Evolutionary conservation across 805 yeast species (phyloP), one percentile per base, ranked within the genome.

Genomic region (Isabelozyma pseudorhagii): DNA sequence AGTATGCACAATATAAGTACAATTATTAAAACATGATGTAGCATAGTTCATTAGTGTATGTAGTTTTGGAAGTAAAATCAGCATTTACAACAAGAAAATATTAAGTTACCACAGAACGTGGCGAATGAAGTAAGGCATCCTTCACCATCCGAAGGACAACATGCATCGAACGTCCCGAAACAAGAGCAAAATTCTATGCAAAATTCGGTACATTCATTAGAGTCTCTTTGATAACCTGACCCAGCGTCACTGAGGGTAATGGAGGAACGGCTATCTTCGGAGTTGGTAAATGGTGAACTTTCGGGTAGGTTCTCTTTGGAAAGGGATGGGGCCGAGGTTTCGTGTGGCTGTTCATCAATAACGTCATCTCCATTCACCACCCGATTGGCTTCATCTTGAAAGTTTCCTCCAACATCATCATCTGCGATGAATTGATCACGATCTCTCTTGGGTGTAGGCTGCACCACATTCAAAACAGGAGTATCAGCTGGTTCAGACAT

Each of bases 171-270:
- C 44, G 71, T 58, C 1, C 79, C 78, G 48, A 74, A 74, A 54
- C 79, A 74, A 15, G 64, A 50, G 45, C 58, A 61, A 39, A 55
- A 60, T 45, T 73, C 78, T 45, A 68, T 53, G 53, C 74, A 71
- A 50, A 74, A 73, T 54, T 73, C 77, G 7, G 71, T 56, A 53
- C 79, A 74, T 50, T 74, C 78, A 52, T 72, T 70, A 25, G 58
- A 44, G 1, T 72, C 69, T 48, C 70, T 54, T 8, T 69, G 67
- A 54, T 68, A 73, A 2, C 78, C 78, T 15, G 74, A 68, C 18
- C 60, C 64, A 1, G 44, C 54, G 42, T 64, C 66, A 52, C 67
- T 63, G 40, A 59, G 50, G 10, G 64, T 57, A 11, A 52, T 46
- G 46, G 60, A 56, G 7, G 67, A 56, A 44, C 61, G 47, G 6